Evolutionary conservation across 2,329 filamentous ascomycete species (phyloP).

Genomic region (Epichloe elymi): DNA sequence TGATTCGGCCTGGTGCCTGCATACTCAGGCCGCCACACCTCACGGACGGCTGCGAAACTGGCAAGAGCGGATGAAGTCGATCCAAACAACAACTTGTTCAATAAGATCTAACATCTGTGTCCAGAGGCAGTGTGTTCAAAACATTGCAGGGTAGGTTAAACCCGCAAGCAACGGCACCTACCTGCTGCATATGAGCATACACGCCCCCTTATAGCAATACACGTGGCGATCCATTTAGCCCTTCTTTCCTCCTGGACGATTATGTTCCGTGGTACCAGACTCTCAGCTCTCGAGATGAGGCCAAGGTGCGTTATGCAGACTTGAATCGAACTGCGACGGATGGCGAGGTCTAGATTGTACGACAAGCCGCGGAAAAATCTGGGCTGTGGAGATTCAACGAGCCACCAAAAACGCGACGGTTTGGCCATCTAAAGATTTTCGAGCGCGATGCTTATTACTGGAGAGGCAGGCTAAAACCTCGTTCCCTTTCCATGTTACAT

Average conservation of each 20-base stretch:
- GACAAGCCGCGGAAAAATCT: conserved; percentile 52
- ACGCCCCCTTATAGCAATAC: neutral
- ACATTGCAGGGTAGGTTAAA: neutral
- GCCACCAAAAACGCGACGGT: conserved; percentile 35
- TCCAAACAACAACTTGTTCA: too few relatives aligned
- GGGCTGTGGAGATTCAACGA: conserved; percentile 74
- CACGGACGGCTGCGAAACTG: too few relatives aligned
- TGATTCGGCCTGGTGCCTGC: neutral
- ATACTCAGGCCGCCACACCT: too few relatives aligned
- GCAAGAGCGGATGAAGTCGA: too few relatives aligned
- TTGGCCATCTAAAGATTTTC: conserved; percentile 26
- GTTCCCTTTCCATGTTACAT: too few relatives aligned
- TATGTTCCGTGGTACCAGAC: conserved; percentile 62
- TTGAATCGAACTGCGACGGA: conserved; percentile 53
- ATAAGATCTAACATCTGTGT: too few relatives aligned
- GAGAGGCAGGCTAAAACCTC: too few relatives aligned
- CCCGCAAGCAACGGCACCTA: neutral
- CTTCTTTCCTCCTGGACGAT: conserved; percentile 58
- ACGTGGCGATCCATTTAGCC: conserved; percentile 24
- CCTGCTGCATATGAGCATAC: neutral
- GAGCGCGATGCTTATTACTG: neutral
- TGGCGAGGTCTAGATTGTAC: conserved; percentile 53
- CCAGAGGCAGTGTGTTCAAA: too few relatives aligned
- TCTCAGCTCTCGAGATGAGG: conserved; percentile 52
- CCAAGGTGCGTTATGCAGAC: conserved; percentile 58